These are phyloP conservation scores for Kazachstania africana DNA, from an alignment of 805 yeast genomes.

Conservation along the genomic window DNA sequence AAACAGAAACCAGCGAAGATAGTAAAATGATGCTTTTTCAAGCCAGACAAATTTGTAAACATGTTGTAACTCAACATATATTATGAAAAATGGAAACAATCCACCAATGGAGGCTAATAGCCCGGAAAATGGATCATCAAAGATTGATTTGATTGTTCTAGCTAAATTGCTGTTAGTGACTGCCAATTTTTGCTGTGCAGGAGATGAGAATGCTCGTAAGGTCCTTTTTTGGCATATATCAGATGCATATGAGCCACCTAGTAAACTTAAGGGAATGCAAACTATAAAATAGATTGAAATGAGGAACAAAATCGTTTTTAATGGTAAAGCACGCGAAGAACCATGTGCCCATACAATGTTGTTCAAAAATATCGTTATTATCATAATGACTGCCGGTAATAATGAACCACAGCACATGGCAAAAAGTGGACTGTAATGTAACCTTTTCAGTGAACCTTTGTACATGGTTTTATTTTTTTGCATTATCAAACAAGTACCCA, in stretches of 20 bases:
- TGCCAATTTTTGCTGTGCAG: neutral
- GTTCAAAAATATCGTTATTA: conserved; percentile 45
- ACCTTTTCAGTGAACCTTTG: conserved; percentile 2
- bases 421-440: conserved; percentile 6
- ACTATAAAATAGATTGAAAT: conserved; percentile 47
- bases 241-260: conserved; percentile 44
- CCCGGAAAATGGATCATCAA: conserved; percentile 2
- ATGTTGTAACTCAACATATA: conserved; percentile 66
- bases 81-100: conserved; percentile 63
- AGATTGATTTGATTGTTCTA: neutral
- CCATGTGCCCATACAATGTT: conserved; percentile 65
- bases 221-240: too few species aligned
- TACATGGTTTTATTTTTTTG: conserved; percentile 2
- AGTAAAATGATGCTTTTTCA: conserved; percentile 67
- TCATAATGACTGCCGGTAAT: conserved; percentile 37
- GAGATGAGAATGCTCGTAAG: too few species aligned
- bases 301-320: conserved; percentile 56
- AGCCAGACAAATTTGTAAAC: conserved; percentile 70
- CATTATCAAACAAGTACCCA: conserved; percentile 42
- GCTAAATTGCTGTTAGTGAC: neutral
- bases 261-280: conserved; percentile 62
- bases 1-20: conserved; percentile 67
- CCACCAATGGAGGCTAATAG: conserved; percentile 33
- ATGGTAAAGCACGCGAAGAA: conserved; percentile 67
- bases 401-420: conserved; percentile 38